Evolutionary conservation across 306 rosid genomes (phyloP).

Genomic region (Gynostemma pentaphyllum): DNA sequence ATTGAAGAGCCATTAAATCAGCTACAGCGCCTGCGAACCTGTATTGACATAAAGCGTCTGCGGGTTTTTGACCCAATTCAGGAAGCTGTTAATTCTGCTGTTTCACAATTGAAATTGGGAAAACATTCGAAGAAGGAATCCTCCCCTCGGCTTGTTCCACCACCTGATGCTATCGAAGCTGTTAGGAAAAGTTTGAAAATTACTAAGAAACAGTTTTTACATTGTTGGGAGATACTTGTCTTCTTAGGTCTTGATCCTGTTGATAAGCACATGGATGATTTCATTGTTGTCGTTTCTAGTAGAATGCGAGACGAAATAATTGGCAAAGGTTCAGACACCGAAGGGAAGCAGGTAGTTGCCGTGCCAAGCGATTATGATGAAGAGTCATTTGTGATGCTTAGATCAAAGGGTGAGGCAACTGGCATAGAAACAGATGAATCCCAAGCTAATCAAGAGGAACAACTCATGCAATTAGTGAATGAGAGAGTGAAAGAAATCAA

Average conservation of each 20-base stretch:
- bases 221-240: slow-evolving; percentile 87
- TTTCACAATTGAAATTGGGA: slow-evolving; percentile 48
- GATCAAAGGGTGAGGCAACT: slow-evolving; percentile 28
- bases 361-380: slow-evolving; percentile 34
- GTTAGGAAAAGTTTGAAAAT: slow-evolving; percentile 63
- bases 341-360: slow-evolving; percentile 60
- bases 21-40: slow-evolving; percentile 70
- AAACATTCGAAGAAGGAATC: slow-evolving; percentile 55
- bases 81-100: slow-evolving; percentile 36
- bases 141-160: slow-evolving; percentile 48
- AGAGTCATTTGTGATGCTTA: slow-evolving; percentile 74
- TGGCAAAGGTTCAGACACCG: slow-evolving; percentile 58
- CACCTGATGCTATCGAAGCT: slow-evolving; percentile 36
- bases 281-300: slow-evolving; percentile 41
- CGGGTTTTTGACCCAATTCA: slow-evolving; percentile 41
- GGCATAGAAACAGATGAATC: slow-evolving; percentile 45
- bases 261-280: slow-evolving; percentile 58
- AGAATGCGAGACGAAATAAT: slow-evolving; percentile 67
- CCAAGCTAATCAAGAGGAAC: slow-evolving; percentile 57
- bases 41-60: slow-evolving; percentile 56
- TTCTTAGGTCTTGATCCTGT: slow-evolving; percentile 51
- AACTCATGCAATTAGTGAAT: slow-evolving; percentile 54
- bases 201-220: slow-evolving; percentile 71
- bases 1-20: slow-evolving; percentile 88
- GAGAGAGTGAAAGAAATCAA: slow-evolving; percentile 66